Evolutionary conservation across 2,329 filamentous ascomycete genomes (phyloP), one percentile per base, ranked within the genome.

Genomic region (Fusarium buharicum): DNA sequence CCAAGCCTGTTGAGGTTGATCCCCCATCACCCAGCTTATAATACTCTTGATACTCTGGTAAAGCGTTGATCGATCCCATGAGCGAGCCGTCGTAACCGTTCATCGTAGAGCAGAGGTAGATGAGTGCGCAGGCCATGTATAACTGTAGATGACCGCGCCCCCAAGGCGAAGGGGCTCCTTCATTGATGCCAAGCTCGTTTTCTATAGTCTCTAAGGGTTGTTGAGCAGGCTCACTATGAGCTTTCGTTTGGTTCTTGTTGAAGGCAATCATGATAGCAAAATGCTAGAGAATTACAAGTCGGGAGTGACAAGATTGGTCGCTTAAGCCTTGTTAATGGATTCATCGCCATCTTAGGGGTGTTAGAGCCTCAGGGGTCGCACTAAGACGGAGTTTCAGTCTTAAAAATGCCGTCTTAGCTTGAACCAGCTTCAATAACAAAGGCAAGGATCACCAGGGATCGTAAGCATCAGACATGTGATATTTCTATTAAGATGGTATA

Each of bases 1-100:
- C 74, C 13, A 81, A 73, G 12, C 79, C 79, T 0, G 78, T 81
- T 14, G 74, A 71, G 2, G 76, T 70, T 33, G 76, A 75, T 9
- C 78, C 78, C 13, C 67, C 65, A 47, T 38, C 16, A 0, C 50
- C 54, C 13, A 57, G 4, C 2, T 14, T 14, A 3, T 57, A 57
- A 12, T 57, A 55, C 1, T 38, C 12, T 14, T 57, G 54, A 5
- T 48, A 57, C 3, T 57, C 54, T 1, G 54, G 50, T 17, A 81
- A 65, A 12, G 76, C 76, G 60, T 81, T 81, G 40, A 81, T 76
- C 10, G 75, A 78, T 11, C 77, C 76, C 76, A 81, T 77, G 3
- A 81, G 64, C 1, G 75, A 76, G 27, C 75, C 73, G 37, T 79
- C 78, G 31, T 77, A 79, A 72, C 77, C 76, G 43, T 74, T 79